phyloP scores from a whole-genome alignment of 768 basidiomycete species.

The Trametes sanguinea region DNA sequence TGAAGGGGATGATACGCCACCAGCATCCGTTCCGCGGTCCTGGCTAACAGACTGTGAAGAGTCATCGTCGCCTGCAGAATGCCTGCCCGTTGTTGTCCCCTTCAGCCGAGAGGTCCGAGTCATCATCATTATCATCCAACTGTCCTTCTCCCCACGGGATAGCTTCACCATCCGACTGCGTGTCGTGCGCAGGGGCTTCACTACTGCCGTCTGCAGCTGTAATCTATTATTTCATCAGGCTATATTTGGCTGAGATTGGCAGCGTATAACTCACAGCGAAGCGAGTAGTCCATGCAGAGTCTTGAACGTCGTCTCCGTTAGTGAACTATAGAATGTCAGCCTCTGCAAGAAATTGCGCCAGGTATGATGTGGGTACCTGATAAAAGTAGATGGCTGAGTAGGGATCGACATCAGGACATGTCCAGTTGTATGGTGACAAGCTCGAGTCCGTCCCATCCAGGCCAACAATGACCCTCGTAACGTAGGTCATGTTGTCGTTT shows the following conservation, averaged over 20 bases:
- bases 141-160: slow-evolving; percentile 42
- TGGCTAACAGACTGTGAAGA: not conserved
- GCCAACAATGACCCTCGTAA: slow-evolving; percentile 32
- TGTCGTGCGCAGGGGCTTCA: slow-evolving; percentile 30
- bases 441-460: slow-evolving; percentile 37
- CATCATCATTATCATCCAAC: not conserved
- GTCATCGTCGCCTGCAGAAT: not conserved
- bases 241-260: no score
- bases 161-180: slow-evolving; percentile 38
- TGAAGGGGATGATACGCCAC: not conserved
- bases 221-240: slow-evolving; percentile 30
- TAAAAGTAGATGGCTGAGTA: slow-evolving; percentile 45
- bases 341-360: no score
- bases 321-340: slow-evolving; percentile 30
- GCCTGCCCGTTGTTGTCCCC: not conserved
- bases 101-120: not conserved
- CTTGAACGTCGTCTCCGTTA: slow-evolving; percentile 28
- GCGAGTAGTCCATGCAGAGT: slow-evolving; percentile 40
- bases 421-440: slow-evolving; percentile 38
- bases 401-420: slow-evolving; percentile 40
- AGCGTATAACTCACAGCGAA: slow-evolving; percentile 36
- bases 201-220: slow-evolving; percentile 34
- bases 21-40: not conserved
- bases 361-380: slow-evolving; percentile 29
- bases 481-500: slow-evolving; percentile 38